A percentile compares a stretch with the other conserved stretches of the same genome.
phyloP scores from a whole-genome alignment of 441 rosid species.

The Viola pubescens region DNA sequence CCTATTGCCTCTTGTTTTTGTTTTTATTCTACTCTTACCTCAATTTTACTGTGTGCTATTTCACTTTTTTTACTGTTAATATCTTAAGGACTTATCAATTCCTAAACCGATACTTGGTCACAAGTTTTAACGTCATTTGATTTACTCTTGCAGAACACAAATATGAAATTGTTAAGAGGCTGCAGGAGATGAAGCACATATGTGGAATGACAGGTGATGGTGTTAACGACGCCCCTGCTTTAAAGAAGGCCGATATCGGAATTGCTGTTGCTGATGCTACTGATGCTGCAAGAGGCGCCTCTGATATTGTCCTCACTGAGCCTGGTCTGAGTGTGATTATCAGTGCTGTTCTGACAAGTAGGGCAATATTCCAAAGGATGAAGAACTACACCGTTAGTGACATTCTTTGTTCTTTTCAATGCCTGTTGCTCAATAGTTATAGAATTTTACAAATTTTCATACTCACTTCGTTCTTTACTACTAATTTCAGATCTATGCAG shows the following conservation, averaged over 20 bases:
- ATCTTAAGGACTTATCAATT: no score
- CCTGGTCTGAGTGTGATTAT: slow-evolving; percentile 85
- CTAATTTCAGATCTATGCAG: slow-evolving; percentile 71
- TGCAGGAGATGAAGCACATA: slow-evolving; percentile 80
- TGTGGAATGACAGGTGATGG: slow-evolving; percentile 98
- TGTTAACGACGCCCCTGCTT: slow-evolving; percentile 89
- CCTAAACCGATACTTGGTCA: no score
- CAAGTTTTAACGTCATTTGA: no score
- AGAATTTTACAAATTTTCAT: not conserved
- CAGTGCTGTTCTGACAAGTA: slow-evolving; percentile 85
- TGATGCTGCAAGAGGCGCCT: slow-evolving; percentile 86
- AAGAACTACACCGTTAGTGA: slow-evolving; percentile 79
- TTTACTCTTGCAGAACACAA: slow-evolving; percentile 46
- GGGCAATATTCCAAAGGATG: slow-evolving; percentile 95
- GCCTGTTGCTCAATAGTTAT: not conserved
- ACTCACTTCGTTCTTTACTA: slow-evolving; percentile 1
- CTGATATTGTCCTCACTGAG: slow-evolving; percentile 88
- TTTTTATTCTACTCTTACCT: not conserved
- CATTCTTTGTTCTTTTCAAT: slow-evolving; percentile 1
- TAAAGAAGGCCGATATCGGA: slow-evolving; percentile 87
- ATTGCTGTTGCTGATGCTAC: slow-evolving; percentile 92
- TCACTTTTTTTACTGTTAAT: not conserved
- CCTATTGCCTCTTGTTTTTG: not conserved
- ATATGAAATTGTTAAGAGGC: slow-evolving; percentile 73
- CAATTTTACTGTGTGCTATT: no score